Evolutionary conservation across 2,329 filamentous ascomycete species (phyloP).

Genomic region (Exophiala calicioides): DNA sequence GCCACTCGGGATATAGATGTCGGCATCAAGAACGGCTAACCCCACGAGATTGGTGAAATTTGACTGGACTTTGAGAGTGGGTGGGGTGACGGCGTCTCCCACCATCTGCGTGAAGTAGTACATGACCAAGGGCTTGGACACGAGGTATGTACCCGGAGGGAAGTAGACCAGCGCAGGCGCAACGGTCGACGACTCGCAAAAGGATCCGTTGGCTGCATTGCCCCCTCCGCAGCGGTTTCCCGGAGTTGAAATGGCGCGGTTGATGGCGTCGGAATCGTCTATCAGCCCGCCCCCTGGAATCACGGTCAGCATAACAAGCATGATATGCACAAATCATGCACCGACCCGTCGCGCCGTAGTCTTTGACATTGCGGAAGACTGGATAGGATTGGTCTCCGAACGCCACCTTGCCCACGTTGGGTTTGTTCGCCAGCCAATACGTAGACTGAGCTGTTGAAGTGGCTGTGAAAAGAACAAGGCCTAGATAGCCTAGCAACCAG

Average conservation of each 20-base stretch:
- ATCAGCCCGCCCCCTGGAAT: slow-evolving; percentile 57
- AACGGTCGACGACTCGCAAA: slow-evolving; percentile 72
- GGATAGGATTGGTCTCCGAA: slow-evolving; percentile 42
- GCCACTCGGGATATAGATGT: slow-evolving; percentile 65
- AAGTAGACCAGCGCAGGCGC: slow-evolving; percentile 81
- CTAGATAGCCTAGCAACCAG: slow-evolving; percentile 10
- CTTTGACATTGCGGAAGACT: slow-evolving; percentile 69
- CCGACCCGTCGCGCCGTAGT: slow-evolving; percentile 61
- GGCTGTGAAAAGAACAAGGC: slow-evolving; percentile 8
- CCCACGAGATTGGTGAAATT: slow-evolving; percentile 61
- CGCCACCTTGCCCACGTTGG: slow-evolving; percentile 36
- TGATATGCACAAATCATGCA: neutral
- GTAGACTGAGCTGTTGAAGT: slow-evolving; percentile 22
- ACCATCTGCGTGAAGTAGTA: slow-evolving; percentile 66
- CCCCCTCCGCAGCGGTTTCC: slow-evolving; percentile 71
- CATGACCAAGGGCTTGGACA: slow-evolving; percentile 67
- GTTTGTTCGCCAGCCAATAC: slow-evolving; percentile 40
- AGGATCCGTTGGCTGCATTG: slow-evolving; percentile 23
- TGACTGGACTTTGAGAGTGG: slow-evolving; percentile 59
- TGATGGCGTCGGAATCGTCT: slow-evolving; percentile 81
- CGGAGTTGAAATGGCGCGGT: slow-evolving; percentile 65
- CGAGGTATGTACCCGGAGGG: slow-evolving; percentile 73
- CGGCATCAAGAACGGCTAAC: slow-evolving; percentile 77
- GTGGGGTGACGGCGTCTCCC: slow-evolving; percentile 67
- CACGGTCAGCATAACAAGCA: neutral